Conservation (phyloP, 192 early-diverging fungal species). For the Coemansia umbellata region DNA sequence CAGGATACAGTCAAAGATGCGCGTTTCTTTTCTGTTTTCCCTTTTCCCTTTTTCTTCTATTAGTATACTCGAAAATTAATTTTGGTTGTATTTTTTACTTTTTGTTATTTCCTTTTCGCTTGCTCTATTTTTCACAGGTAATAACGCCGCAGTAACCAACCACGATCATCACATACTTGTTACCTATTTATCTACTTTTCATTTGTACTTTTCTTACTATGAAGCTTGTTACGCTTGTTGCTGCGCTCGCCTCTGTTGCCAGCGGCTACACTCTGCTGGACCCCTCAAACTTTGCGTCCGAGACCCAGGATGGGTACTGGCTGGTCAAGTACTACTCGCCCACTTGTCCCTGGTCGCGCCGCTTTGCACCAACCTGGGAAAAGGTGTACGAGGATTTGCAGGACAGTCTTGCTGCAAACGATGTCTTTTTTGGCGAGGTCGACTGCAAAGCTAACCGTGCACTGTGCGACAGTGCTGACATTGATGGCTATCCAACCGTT, state of each 20-base stretch:
- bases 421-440: constrained; percentile 44
- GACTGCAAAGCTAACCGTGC: constrained; percentile 47
- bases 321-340: constrained; percentile 52
- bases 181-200: neutral
- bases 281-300: constrained; percentile 29
- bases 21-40: neutral
- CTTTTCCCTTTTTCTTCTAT: neutral
- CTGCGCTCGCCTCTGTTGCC: constrained; percentile 25
- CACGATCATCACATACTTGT: too few relatives aligned
- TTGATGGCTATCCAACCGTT: constrained; percentile 51
- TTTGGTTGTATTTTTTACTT: constrained; percentile 1
- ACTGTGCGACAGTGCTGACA: constrained; percentile 30
- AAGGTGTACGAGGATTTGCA: constrained; percentile 38
- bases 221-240: constrained; percentile 20
- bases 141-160: too few relatives aligned
- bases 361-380: constrained; percentile 50
- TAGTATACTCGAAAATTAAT: too few relatives aligned
- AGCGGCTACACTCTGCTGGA: constrained; percentile 45
- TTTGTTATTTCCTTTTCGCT: neutral
- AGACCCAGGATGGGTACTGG: constrained; percentile 44
- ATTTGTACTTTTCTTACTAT: constrained; percentile 7
- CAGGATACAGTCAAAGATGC: too few relatives aligned
- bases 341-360: constrained; percentile 48
- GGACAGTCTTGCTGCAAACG: constrained; percentile 20
- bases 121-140: neutral